phyloP scores from a whole-genome alignment of 2,329 filamentous ascomycete genomes.

The Fusarium graminum region DNA sequence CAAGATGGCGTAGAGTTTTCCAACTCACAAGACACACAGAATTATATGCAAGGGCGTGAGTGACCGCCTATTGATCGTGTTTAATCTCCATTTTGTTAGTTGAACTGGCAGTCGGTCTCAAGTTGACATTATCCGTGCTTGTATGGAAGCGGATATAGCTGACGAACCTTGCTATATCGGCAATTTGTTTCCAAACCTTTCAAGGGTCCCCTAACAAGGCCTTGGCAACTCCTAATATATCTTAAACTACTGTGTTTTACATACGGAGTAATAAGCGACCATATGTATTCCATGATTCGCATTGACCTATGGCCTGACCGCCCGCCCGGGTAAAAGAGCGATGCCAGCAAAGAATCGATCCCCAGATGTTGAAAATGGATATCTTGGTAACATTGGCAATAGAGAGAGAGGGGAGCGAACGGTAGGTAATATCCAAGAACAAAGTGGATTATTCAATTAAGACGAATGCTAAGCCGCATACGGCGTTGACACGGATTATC shows the following conservation, averaged over 20 bases:
- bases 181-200: slow-evolving; percentile 28
- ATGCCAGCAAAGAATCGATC: not conserved
- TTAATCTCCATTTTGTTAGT: not conserved
- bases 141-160: slow-evolving; percentile 19
- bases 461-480: slow-evolving; percentile 34
- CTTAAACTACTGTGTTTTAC: slow-evolving; percentile 11
- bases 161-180: slow-evolving; percentile 19
- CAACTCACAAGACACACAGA: slow-evolving; percentile 17
- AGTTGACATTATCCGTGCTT: slow-evolving; percentile 12
- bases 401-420: not conserved
- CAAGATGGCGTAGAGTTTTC: slow-evolving; percentile 12
- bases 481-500: slow-evolving; percentile 28
- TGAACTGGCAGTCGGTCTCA: slow-evolving; percentile 8
- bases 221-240: slow-evolving; percentile 10
- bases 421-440: slow-evolving; percentile 2
- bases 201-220: slow-evolving; percentile 8
- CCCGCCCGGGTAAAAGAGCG: not conserved
- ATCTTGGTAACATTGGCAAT: not conserved
- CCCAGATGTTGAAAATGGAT: not conserved
- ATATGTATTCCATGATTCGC: not conserved
- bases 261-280: not conserved
- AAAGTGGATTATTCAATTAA: slow-evolving; percentile 6
- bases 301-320: not conserved
- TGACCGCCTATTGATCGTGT: not conserved
- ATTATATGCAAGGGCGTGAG: slow-evolving; percentile 2